phyloP scores from a whole-genome alignment of 768 basidiomycete species.

The Omphalotus guepiniiformis region DNA sequence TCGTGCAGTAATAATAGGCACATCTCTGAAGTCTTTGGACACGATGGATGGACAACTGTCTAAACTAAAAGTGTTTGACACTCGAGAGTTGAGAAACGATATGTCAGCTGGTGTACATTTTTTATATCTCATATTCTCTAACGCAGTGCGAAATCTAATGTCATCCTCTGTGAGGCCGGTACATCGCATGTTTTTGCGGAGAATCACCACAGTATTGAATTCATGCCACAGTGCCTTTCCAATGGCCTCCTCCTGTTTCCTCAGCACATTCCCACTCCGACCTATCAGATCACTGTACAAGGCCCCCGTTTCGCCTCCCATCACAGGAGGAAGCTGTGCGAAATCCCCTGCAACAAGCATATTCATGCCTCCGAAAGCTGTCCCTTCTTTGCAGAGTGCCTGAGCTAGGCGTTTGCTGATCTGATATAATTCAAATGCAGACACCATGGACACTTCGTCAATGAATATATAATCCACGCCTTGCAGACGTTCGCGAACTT shows the following conservation, averaged over 20 bases:
- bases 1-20: constrained; percentile 28
- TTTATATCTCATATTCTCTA: constrained; percentile 27
- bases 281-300: constrained; percentile 13
- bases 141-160: constrained; percentile 11
- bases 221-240: constrained; percentile 28
- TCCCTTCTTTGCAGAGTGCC: neutral
- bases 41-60: constrained; percentile 8
- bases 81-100: constrained; percentile 23
- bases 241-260: constrained; percentile 16
- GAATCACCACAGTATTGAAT: constrained; percentile 23
- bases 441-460: constrained; percentile 28
- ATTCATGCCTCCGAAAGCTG: constrained; percentile 20
- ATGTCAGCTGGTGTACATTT: constrained; percentile 35
- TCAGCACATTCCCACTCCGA: neutral
- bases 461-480: constrained; percentile 23
- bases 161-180: constrained; percentile 9
- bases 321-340: constrained; percentile 24
- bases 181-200: constrained; percentile 28
- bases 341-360: constrained; percentile 29
- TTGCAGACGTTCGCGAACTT: neutral
- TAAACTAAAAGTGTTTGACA: constrained; percentile 7
- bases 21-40: constrained; percentile 20
- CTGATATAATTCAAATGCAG: constrained; percentile 13
- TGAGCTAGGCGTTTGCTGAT: constrained; percentile 12
- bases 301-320: constrained; percentile 10